These are phyloP conservation scores for Boletus eberwhitei DNA, from an alignment of 768 basidiomycete species.

Conservation along the genomic window DNA sequence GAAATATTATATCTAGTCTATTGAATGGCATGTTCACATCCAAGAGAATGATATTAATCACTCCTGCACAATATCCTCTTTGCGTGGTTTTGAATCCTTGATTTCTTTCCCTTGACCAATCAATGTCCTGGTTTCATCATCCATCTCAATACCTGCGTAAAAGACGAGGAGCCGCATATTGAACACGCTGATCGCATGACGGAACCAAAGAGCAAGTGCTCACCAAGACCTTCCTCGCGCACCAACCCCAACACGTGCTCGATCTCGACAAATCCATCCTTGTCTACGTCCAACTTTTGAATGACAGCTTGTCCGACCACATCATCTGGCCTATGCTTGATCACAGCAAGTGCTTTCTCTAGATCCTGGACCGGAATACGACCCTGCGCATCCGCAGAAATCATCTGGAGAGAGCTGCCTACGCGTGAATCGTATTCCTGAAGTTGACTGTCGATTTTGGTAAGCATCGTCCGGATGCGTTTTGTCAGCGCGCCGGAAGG, in stretches of 20 bases:
- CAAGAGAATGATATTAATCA: constrained; percentile 27
- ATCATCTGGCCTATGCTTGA: constrained; percentile 90
- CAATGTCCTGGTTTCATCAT: constrained; percentile 79
- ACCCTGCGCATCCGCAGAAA: constrained; percentile 81
- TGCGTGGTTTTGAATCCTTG: constrained; percentile 75
- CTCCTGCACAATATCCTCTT: constrained; percentile 93
- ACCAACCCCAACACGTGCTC: constrained; percentile 91
- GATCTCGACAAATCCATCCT: constrained; percentile 92
- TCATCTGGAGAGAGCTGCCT: constrained; percentile 80
- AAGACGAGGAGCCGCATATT: not conserved
- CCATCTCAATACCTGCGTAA: constrained; percentile 70
- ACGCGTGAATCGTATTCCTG: constrained; percentile 89
- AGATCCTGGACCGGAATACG: constrained; percentile 87
- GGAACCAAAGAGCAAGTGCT: constrained; percentile 17
- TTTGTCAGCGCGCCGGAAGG: constrained; percentile 87
- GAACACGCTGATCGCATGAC: not conserved
- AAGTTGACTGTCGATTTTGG: constrained; percentile 90
- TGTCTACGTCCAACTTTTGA: constrained; percentile 92
- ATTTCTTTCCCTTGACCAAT: constrained; percentile 83
- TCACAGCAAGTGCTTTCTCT: constrained; percentile 86
- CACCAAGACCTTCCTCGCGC: constrained; percentile 82
- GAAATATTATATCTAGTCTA: constrained; percentile 12
- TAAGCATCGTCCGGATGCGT: constrained; percentile 93
- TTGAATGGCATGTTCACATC: constrained; percentile 1
- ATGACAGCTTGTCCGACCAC: constrained; percentile 84